Evolutionary conservation across 768 basidiomycete genomes (phyloP).

Genomic region (Tulasnella sp.): DNA sequence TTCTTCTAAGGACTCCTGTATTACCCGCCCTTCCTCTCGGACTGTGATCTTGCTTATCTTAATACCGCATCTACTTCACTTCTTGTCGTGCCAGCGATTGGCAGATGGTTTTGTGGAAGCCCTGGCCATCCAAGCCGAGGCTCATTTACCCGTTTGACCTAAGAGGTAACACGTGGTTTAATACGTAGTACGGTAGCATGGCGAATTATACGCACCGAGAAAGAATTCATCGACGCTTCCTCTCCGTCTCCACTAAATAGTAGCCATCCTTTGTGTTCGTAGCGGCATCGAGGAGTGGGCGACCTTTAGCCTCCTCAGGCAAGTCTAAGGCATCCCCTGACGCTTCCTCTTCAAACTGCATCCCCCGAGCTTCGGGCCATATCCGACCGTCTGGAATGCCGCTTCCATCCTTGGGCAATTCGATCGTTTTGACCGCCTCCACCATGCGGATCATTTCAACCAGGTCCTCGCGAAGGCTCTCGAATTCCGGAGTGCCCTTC

Average conservation of each 20-base stretch:
- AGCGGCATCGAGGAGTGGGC: slow-evolving; percentile 51
- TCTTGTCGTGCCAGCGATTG: neutral
- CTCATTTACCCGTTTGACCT: neutral
- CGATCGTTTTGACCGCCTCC: slow-evolving; percentile 71
- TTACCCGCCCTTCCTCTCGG: neutral
- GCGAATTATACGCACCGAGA: neutral
- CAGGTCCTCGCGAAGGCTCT: slow-evolving; percentile 53
- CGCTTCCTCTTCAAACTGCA: slow-evolving; percentile 35
- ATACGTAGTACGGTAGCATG: neutral
- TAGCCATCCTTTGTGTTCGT: slow-evolving; percentile 50
- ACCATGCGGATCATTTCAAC: slow-evolving; percentile 72
- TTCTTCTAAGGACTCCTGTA: slow-evolving; percentile 38
- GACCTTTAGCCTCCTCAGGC: slow-evolving; percentile 40
- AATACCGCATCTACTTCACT: neutral
- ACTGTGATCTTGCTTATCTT: slow-evolving; percentile 3
- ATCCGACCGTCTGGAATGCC: slow-evolving; percentile 44
- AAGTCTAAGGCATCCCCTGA: slow-evolving; percentile 9
- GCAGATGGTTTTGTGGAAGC: neutral
- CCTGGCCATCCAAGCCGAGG: neutral
- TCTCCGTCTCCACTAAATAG: slow-evolving; percentile 50
- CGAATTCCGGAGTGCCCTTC: slow-evolving; percentile 54
- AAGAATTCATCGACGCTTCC: slow-evolving; percentile 2
- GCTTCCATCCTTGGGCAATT: slow-evolving; percentile 34
- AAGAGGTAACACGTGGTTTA: neutral
- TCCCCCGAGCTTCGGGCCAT: slow-evolving; percentile 44